A percentile compares a stretch with the other conserved stretches of the same genome.
Conservation (phyloP, 1,284 basidiomycete species). For the Grifola frondosa region DNA sequence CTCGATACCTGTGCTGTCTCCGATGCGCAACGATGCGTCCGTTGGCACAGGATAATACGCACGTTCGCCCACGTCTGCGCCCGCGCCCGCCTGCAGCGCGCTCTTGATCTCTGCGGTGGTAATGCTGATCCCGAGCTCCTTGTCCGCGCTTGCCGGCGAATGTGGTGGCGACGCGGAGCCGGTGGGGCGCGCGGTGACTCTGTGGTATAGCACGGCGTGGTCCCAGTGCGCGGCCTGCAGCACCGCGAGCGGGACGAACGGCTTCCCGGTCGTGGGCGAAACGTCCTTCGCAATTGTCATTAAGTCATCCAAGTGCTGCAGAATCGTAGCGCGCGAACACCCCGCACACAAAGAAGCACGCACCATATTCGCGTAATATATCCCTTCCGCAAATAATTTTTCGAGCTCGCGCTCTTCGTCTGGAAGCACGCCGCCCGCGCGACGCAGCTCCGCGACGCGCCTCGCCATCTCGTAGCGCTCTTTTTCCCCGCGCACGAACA, state of each 20-base stretch:
- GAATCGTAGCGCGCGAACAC: slow-evolving; percentile 12
- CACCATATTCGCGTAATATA: slow-evolving; percentile 91
- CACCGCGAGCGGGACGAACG: slow-evolving; percentile 65
- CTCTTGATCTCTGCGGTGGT: slow-evolving; percentile 51
- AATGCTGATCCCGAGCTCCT: slow-evolving; percentile 60
- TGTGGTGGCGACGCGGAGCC: slow-evolving; percentile 35
- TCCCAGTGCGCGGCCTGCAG: slow-evolving; percentile 81
- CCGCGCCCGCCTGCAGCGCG: too few relatives aligned
- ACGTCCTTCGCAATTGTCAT: slow-evolving; percentile 70
- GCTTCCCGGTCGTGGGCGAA: slow-evolving; percentile 67
- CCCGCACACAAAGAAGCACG: slow-evolving; percentile 22
- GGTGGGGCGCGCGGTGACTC: slow-evolving; percentile 46
- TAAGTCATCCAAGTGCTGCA: slow-evolving; percentile 74
- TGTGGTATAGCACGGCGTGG: slow-evolving; percentile 60
- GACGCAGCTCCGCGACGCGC: slow-evolving; percentile 72
- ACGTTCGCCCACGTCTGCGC: too few relatives aligned
- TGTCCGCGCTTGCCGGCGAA: slow-evolving; percentile 45
- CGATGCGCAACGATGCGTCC: slow-evolving; percentile 80
- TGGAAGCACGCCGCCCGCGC: slow-evolving; percentile 38
- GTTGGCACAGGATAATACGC: slow-evolving; percentile 70
- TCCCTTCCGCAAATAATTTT: slow-evolving; percentile 75
- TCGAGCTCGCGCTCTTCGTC: slow-evolving; percentile 65
- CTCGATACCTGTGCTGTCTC: slow-evolving; percentile 63
- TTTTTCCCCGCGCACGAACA: slow-evolving; percentile 80
- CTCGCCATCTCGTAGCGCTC: slow-evolving; percentile 81